Base-by-base conservation (phyloP, 495 filamentous ascomycete species). In the Bacidia gigantensis region DNA sequence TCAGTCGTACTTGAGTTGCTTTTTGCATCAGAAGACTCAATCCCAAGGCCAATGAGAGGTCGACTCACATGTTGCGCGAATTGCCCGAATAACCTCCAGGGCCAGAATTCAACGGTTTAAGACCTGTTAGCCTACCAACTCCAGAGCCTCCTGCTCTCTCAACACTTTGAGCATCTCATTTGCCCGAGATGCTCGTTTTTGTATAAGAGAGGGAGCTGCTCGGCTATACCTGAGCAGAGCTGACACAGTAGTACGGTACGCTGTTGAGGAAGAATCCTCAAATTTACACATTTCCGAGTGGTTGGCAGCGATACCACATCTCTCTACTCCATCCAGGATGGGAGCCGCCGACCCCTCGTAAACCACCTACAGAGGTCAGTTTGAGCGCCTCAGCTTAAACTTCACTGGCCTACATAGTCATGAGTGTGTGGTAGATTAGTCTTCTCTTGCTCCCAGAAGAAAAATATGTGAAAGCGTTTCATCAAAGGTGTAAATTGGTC, bases 401-500 rank as follows among this genome's bases (percentile, higher is more conserved):
- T n/a, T n/a, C n/a, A n/a, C n/a, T n/a, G n/a, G n/a, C 18, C 18
- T 43, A 61, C 39, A 23, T 60, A 60, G 26, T 60, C 55, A 10
- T 42, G 23, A 20, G 50, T 60, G 25, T 50, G 64, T 32, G 62
- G 62, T 21, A 69, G 42, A 53, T 69, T 58, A 11, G 62, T 69
- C 35, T 62, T 64, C 46, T 62, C 57, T 49, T 71, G 67, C 50
- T 73, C 70, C 70, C 70, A 72, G 55, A 72, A 67, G 57, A 68
- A 68, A 55, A 59, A 68, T 22, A 72, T 56, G 10, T 54, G 60
- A 55, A 72, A 70, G 24, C 62, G 58, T 20, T 59, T 52, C 70
- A 71, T 69, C 44, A 73, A 52, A 10, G 70, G 70, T 3, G 55
- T 59, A 52, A 73, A 73, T 18, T 67, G 59, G 52, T 69, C 70